phyloP scores from a whole-genome alignment of 176 grass and related monocot species.

The Elymus sibiricus region DNA sequence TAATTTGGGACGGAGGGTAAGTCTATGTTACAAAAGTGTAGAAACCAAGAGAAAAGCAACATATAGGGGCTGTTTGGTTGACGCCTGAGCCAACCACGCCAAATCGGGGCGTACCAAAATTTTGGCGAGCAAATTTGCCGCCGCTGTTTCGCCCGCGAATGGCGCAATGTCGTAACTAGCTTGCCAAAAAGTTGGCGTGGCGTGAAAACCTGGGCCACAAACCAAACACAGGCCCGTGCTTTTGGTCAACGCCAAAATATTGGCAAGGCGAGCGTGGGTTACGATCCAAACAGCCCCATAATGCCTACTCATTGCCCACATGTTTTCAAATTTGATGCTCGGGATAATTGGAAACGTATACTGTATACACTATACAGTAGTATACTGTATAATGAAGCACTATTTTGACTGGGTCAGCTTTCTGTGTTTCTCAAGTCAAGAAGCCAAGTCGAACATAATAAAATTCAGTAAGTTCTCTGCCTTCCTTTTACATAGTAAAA shows the following conservation, averaged over 20 bases:
- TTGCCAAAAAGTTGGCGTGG: too few relatives aligned
- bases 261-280: too few relatives aligned
- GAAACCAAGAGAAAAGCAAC: background rate
- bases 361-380: background rate
- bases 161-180: too few relatives aligned
- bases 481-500: background rate
- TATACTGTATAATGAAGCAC: background rate
- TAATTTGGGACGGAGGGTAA: too few relatives aligned
- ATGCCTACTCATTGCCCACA: background rate
- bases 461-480: background rate
- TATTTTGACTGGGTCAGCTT: background rate
- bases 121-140: too few relatives aligned
- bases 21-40: background rate
- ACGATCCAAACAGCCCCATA: too few relatives aligned
- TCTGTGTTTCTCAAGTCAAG: background rate
- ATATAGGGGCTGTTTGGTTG: background rate
- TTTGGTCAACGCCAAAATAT: too few relatives aligned
- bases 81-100: too few relatives aligned
- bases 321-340: background rate
- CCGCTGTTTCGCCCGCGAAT: too few relatives aligned
- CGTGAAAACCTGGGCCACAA: too few relatives aligned
- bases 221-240: too few relatives aligned
- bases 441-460: background rate
- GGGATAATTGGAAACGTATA: background rate
- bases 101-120: too few relatives aligned